Evolutionary conservation across 768 basidiomycete species (phyloP), one percentile per base, ranked within the genome.

Genomic region (Rossbeevera mucosa): DNA sequence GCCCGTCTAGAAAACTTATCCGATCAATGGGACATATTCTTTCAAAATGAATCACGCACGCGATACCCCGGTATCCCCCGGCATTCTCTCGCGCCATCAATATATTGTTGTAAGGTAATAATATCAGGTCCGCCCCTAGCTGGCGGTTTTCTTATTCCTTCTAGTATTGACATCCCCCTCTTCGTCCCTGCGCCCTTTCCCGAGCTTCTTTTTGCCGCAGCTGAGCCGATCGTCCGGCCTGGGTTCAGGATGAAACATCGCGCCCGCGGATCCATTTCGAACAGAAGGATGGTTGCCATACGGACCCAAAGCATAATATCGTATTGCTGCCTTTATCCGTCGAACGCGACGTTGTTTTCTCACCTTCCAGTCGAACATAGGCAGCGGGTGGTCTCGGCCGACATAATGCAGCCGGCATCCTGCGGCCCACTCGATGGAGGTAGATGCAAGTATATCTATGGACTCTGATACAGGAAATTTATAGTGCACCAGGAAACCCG

Each of bases 261-360:
- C 59, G 46, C 49, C 55, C 61, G 67, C 57, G 64, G 67, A 58
- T 60, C 69, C 61, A 50, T 43, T 44, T 13, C 50, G 52, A 46
- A 47, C 47, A 49, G 50, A 53, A 52, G 57, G 45, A 25, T 48
- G 20, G 46, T 55, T 62, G 48, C 59, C 64, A 63, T 59, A 65
- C 26, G 47, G 31, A 28, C 50, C 47, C 3, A 55, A 36, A 21
- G 44, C 49, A 44, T 55, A 48, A 24, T 38, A 38, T 38, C 11
- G 36, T 18, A 24, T 24, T 29, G 50, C 50, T 26, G 13, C 41
- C 30, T 45, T 56, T 50, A 56, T 53, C 42, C 53, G 51, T 47
- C 33, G 36, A 44, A 47, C 24, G 29, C 47, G 55, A 25, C 54
- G 44, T 47, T 58, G 45, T 51, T 54, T 63, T 53, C 56, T 50